Base-by-base conservation (phyloP, 257 asterid genomes). In the Rubia yunnanensis region DNA sequence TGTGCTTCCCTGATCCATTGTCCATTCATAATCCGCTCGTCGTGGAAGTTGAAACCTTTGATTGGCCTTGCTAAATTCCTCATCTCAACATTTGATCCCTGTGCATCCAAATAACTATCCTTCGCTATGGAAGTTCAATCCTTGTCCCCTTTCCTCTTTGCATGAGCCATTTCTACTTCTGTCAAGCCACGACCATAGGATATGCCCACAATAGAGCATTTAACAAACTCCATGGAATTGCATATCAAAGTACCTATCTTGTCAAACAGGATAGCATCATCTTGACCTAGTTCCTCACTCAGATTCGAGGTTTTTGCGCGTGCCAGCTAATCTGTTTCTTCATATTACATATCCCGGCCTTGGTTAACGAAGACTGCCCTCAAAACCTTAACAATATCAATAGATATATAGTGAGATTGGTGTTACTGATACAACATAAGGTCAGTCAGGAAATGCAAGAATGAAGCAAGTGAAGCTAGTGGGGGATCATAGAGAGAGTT, bases 201-300 rank as follows among this genome's bases (percentile, higher is more conserved):
- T 53, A 75, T 73, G 59, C 97, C 99, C 48, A 81, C 94, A 35
- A 89, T 83, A 5, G 95, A 84, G 74, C 99, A 92, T 44, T 92
- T 92, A 63, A 92, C 95, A 30, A 92, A 92, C 63, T 92, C 97
- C 99, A 92, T 92, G 17, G 96, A 87, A 73, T 92, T 92, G 79
- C 95, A 87, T 18, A 97, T 92, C 73, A 89, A 70, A n/a, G 99
- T 92, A 30, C 99, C 97, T 0, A 96, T 92, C 81, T 92, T 92
- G 80, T 92, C 99, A 14, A 97, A 92, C 54, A 92, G 95, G 72
- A 92, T 79, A 7, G 94, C 83, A 53, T 84, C 94, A 9, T 89
- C 96, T 71, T 87, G 89, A 41, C 99, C 99, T 24, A 92, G 96
- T 76, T 92, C 99, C 81, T 92, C 98, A 38, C 89, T 89, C 83